Evolutionary conservation across 345 rosid genomes (phyloP), one percentile per base, ranked within the genome.

Genomic region (Diplotaxis tenuifolia): DNA sequence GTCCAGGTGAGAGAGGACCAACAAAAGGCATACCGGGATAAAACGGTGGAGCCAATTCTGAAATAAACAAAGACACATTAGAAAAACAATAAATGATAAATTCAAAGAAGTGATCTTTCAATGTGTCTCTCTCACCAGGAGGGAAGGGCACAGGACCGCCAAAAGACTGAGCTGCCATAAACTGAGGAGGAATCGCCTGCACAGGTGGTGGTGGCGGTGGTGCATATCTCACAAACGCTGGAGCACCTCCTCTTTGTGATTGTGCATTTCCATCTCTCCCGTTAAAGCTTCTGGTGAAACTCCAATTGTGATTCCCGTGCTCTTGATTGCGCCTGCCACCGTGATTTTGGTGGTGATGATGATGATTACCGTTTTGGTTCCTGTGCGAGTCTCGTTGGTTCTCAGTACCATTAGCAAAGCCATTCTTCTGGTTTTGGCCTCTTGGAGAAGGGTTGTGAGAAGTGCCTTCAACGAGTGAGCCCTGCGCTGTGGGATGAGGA

Each of bases 301-400:
- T 82, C 99, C 93, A 88, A 36, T 82, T 86, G 27, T 79, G 89
- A 73, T 80, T 83, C 28, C 87, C 93, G 38, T 81, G 87, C 40
- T 89, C 94, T 62, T 85, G 96, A 79, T 83, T 91, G 38, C 92
- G 94, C 79, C 96, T 83, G 62, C 86, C 83, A 57, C 92, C 89
- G 75, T 87, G 86, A 79, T 53, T 85, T 53, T 86, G 88, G 79
- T 25, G 85, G 71, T 87, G 90, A 68, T 38, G 47, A 4, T 88
- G 85, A 73, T 87, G 90, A 68, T 87, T 85, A 76, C 88, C 86
- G 74, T 86, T 86, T 23, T 87, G 96, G 75, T 71, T 83, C 78
- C 90, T 85, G 66, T 80, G 82, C 3, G 95, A 84, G 79, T 79
- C 89, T 38, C 90, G 93, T 7, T 65, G 82, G 64, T 87, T 90